Evolutionary conservation across 2,329 filamentous ascomycete genomes (phyloP).

Genomic region (Fusarium mexicanum): DNA sequence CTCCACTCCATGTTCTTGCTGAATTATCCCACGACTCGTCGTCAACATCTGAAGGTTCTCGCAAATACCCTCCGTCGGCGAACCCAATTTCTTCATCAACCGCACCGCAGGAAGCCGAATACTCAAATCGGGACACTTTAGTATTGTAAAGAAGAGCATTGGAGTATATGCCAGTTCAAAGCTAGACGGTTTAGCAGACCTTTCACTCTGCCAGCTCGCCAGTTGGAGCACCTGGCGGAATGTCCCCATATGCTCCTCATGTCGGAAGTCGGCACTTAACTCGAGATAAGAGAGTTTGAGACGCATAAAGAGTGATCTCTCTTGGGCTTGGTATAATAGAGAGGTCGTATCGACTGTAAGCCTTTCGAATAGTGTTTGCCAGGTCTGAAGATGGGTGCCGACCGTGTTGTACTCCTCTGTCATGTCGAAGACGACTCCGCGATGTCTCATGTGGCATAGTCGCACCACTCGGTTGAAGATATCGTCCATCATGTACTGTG

Average conservation of each 20-base stretch:
- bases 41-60: neutral
- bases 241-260: neutral
- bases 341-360: neutral
- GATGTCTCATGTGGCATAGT: neutral
- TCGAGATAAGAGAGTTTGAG: neutral
- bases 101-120: neutral
- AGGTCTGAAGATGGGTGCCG: neutral
- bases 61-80: neutral
- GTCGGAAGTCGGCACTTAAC: neutral
- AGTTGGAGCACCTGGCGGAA: neutral
- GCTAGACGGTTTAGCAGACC: neutral
- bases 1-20: neutral
- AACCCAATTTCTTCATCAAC: neutral
- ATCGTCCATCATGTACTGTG: constrained; percentile 13
- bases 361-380: neutral
- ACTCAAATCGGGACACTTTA: neutral
- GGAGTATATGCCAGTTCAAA: neutral
- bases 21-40: neutral
- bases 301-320: neutral
- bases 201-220: neutral
- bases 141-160: neutral
- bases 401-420: neutral
- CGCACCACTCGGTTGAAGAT: neutral
- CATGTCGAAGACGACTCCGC: neutral
- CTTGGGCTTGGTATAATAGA: neutral